Evolutionary conservation across 2,329 filamentous ascomycete species (phyloP), one percentile per base, ranked within the genome.

Genomic region (Cladosporium sphaerospermum): DNA sequence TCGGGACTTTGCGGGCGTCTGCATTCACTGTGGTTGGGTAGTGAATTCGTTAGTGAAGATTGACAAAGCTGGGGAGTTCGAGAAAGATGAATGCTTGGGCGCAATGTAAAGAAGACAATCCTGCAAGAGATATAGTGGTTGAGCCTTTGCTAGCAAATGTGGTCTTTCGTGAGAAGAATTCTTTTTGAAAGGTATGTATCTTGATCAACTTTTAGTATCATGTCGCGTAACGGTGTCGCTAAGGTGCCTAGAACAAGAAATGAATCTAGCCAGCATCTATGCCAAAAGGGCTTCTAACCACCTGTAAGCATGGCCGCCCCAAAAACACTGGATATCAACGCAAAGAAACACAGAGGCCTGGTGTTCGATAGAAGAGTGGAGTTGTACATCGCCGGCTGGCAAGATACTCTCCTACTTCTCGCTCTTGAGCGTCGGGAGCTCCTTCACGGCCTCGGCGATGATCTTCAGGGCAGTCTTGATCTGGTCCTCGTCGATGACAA

Each of bases 401-500:
- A 49, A 14, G 2, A 49, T 16, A 2, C 33, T 28, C 23, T 42
- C 37, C n/a, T 49, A 28, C 53, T 72, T 72, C 63, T 78, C 65
- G 1, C 79, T 81, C 69, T 83, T 80, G 11, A 61, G 49, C 18
- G 16, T 83, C 2, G 91, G 90, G 50, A 99, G 78, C 71, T 96
- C 91, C 61, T 79, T 77, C 64, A 96, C 78, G 11, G 92, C 85
- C 67, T 91, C 84, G 57, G 83, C 79, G 67, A 99, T 95, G 65
- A 93, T 92, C 49, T 71, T 71, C 52, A 97, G 70, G 1, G 92
- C 86, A 66, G 83, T 81, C 61, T 83, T 79, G 60, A 99, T 85
- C 73, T 99, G 83, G 56, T 85, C 81, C 66, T 97, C 90, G 23
- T 85, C 90, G 65, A 99, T 97, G 60, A 99, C 90, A 52, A 99